Percentiles rank a stretch among this genome's conserved stretches.
phyloP scores from a whole-genome alignment of 139 green algal genomes.

The Spirogloea muscicola region DNA sequence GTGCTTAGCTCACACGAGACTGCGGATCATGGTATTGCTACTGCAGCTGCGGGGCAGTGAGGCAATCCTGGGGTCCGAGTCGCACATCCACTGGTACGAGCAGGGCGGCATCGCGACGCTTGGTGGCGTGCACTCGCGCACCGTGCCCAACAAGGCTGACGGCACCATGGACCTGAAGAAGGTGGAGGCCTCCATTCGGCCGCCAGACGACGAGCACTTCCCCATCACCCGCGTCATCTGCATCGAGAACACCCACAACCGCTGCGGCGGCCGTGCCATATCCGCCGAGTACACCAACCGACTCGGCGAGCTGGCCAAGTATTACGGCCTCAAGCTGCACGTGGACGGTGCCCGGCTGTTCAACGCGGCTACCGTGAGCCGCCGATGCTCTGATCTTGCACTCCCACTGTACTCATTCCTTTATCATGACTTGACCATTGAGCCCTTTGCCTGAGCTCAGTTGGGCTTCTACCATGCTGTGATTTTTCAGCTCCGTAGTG shows the following conservation, averaged over 20 bases:
- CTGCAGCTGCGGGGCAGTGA: slow-evolving; percentile 43
- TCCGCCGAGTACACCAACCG: slow-evolving; percentile 55
- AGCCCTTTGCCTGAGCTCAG: no score
- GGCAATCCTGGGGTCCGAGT: slow-evolving; percentile 44
- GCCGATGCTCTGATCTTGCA: no score
- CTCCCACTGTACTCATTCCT: no score
- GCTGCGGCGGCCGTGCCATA: slow-evolving; percentile 61
- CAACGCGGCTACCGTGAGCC: slow-evolving; percentile 60
- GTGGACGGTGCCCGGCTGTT: slow-evolving; percentile 73
- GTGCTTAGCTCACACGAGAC: not conserved
- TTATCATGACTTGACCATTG: no score
- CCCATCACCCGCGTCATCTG: slow-evolving; percentile 57
- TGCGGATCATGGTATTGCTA: not conserved
- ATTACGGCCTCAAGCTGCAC: slow-evolving; percentile 54
- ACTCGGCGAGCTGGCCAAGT: slow-evolving; percentile 16
- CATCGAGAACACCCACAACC: slow-evolving; percentile 76
- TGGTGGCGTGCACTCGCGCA: slow-evolving; percentile 43
- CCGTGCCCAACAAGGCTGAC: slow-evolving; percentile 49
- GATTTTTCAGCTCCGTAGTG: no score
- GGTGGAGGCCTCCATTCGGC: slow-evolving; percentile 44
- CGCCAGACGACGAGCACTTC: slow-evolving; percentile 68
- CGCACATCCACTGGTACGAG: slow-evolving; percentile 55
- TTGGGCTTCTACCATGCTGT: no score
- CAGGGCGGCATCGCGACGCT: slow-evolving; percentile 48
- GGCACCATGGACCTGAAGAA: slow-evolving; percentile 52